Evolutionary conservation across 306 rosid species (phyloP).

Genomic region (Ceratonia siliqua): DNA sequence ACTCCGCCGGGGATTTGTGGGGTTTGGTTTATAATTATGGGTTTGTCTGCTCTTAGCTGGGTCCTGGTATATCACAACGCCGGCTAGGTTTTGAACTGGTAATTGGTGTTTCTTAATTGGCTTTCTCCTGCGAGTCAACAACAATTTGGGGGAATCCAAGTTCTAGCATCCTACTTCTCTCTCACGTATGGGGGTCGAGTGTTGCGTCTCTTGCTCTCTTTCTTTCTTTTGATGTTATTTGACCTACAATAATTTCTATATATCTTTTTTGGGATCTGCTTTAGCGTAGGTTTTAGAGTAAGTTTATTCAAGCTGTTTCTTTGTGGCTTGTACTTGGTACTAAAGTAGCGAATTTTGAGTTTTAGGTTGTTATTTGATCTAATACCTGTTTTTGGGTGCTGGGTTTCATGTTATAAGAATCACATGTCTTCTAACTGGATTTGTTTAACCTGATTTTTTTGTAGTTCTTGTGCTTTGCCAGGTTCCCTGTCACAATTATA

Average conservation of each 20-base stretch:
- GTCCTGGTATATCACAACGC: not conserved
- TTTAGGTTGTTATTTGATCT: not conserved
- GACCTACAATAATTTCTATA: not conserved
- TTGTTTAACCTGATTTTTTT: slow-evolving; percentile 26
- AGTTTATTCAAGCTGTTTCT: slow-evolving; percentile 26
- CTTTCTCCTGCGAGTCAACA: not conserved
- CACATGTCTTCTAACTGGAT: slow-evolving; percentile 8
- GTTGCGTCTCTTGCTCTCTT: slow-evolving; percentile 10
- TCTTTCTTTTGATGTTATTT: slow-evolving; percentile 12
- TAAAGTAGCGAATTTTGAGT: slow-evolving; percentile 4
- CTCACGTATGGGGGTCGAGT: slow-evolving; percentile 14
- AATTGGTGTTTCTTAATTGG: not conserved
- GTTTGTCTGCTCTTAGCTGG: too few relatives aligned
- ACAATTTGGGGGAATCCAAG: slow-evolving; percentile 30
- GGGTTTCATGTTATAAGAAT: slow-evolving; percentile 1
- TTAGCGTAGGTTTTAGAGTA: slow-evolving; percentile 4
- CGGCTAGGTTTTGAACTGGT: not conserved
- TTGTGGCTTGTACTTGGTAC: slow-evolving; percentile 3
- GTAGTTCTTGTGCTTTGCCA: slow-evolving; percentile 33
- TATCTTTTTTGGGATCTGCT: slow-evolving; percentile 30
- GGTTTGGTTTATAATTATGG: slow-evolving; percentile 30
- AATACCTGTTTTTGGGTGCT: slow-evolving; percentile 7
- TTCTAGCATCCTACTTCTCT: slow-evolving; percentile 27
- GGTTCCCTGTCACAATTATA: slow-evolving; percentile 41
- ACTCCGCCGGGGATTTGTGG: slow-evolving; percentile 21